These are phyloP conservation scores for Fusarium sp. DNA, from an alignment of 2,329 filamentous ascomycete genomes.

Conservation along the genomic window DNA sequence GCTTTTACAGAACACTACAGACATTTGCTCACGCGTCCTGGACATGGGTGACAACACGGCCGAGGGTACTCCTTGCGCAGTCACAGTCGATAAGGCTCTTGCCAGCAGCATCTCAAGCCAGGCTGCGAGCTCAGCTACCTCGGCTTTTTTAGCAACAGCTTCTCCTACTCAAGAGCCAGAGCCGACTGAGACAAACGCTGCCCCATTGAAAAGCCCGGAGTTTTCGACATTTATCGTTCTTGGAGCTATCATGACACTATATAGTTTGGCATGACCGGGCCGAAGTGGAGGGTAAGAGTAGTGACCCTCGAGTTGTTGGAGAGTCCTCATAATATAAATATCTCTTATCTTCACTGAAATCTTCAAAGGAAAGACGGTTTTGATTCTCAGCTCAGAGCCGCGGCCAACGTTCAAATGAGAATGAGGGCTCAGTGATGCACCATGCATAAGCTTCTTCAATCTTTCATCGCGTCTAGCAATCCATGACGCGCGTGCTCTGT, in stretches of 20 bases:
- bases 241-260: not conserved
- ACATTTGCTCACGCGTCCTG: not conserved
- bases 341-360: not conserved
- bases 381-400: not conserved
- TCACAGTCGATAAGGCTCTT: not conserved
- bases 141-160: not conserved
- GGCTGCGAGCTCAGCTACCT: not conserved
- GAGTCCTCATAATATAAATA: not conserved
- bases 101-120: not conserved
- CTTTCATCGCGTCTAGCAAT: not conserved
- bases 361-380: not conserved
- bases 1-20: not conserved
- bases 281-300: not conserved
- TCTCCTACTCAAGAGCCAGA: not conserved
- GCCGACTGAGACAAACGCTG: not conserved
- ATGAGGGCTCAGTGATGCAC: not conserved
- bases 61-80: not conserved
- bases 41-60: not conserved
- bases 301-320: not conserved
- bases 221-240: not conserved
- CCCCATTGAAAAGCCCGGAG: not conserved
- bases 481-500: not conserved
- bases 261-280: not conserved
- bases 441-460: not conserved
- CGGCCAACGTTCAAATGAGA: not conserved